phyloP scores from a whole-genome alignment of 1,284 basidiomycete species.

The Ganoderma leucocontextum region DNA sequence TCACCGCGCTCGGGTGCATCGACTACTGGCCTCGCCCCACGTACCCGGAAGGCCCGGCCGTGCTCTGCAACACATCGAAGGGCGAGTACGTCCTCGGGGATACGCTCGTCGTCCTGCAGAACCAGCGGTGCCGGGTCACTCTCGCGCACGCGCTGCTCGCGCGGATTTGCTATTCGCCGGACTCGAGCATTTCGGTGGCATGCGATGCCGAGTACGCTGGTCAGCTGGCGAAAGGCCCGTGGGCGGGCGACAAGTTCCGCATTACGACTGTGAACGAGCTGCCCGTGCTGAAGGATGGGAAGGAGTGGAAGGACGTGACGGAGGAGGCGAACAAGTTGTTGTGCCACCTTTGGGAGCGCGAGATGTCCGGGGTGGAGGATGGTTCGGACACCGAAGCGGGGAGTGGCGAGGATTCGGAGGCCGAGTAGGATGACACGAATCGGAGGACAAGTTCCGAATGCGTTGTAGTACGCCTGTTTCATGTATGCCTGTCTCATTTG shows the following conservation, averaged over 20 bases:
- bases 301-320: constrained; percentile 28
- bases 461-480: background rate
- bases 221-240: background rate
- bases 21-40: background rate
- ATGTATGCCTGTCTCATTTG: background rate
- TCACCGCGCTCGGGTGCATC: background rate
- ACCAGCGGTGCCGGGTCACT: background rate
- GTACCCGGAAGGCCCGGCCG: constrained; percentile 5
- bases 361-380: background rate
- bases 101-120: background rate
- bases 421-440: background rate
- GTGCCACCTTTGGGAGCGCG: background rate
- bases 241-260: constrained; percentile 12
- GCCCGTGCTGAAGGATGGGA: background rate
- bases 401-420: background rate
- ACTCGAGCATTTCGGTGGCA: background rate
- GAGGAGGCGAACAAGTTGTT: constrained; percentile 16
- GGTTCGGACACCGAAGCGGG: background rate
- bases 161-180: constrained; percentile 31
- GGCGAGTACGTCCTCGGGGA: constrained; percentile 15
- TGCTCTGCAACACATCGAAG: constrained; percentile 16
- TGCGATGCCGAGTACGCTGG: background rate
- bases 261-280: constrained; percentile 5
- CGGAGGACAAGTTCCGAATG: background rate
- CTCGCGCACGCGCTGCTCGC: constrained; percentile 2